A percentile compares a stretch with the other conserved stretches of the same genome.
phyloP scores from a whole-genome alignment of 345 rosid species.

The Aquilaria sinensis region DNA sequence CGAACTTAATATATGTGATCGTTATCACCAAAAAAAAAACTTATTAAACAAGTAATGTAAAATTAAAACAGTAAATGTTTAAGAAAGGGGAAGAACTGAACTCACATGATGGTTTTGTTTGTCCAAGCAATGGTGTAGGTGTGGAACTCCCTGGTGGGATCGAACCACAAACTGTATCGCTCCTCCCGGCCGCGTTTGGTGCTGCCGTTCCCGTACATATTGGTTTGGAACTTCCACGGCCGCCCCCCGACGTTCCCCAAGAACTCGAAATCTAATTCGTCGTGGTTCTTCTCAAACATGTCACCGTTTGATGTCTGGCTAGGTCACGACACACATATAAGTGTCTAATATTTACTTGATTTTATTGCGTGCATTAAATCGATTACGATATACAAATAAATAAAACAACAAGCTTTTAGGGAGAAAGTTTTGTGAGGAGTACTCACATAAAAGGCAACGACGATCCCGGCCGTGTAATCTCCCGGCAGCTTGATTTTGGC shows the following conservation, averaged over 20 bases:
- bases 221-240: constrained; percentile 95
- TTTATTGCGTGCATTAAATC: not conserved
- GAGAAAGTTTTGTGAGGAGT: not conserved
- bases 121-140: constrained; percentile 94
- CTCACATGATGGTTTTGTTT: constrained; percentile 63
- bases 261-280: constrained; percentile 93
- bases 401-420: no score
- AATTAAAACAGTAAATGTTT: no score
- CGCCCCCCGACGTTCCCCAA: constrained; percentile 75
- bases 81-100: not conserved
- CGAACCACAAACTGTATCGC: constrained; percentile 89
- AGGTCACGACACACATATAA: not conserved
- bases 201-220: constrained; percentile 94
- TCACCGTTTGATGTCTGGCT: constrained; percentile 77
- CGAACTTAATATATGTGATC: no score
- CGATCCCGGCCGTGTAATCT: constrained; percentile 81
- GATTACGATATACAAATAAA: no score
- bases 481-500: constrained; percentile 83
- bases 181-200: constrained; percentile 83
- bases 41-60: no score
- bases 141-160: constrained; percentile 79
- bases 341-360: not conserved
- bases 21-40: no score
- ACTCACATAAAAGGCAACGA: constrained; percentile 86
- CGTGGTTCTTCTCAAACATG: constrained; percentile 76